Evolutionary conservation across 805 yeast genomes (phyloP), one percentile per base, ranked within the genome.

Genomic region (Teunomyces barrocoloradensis): DNA sequence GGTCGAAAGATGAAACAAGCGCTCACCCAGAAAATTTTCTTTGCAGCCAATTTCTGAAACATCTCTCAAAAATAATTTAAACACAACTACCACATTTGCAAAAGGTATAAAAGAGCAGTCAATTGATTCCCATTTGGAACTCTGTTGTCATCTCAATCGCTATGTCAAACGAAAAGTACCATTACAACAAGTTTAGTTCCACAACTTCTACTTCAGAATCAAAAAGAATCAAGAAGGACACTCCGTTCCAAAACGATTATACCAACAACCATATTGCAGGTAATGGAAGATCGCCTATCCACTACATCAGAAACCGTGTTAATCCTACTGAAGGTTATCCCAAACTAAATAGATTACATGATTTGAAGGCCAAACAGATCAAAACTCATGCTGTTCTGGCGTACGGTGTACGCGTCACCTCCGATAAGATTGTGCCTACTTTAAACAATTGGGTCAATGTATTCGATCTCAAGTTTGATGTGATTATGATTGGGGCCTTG

Each of bases 401-500:
- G 0, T 85, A 76, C 56, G 96, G 96, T 0, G 73, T 77, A 6
- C 72, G 85, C 39, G 77, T 79, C 2, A 65, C 70, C 12, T 70
- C 78, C 5, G 75, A 77, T 28, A 68, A 78, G 45, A 82, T 89
- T 64, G 71, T 81, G 5, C 77, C 78, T 1, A 75, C 78, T 0
- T 68, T 91, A 48, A 75, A 79, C 48, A 59, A 64, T 17, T 87
- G 96, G 95, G 79, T 81, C 28, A 63, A 67, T 13, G 69, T 70
- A 15, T 80, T 82, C 47, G 74, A 77, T 6, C 59, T 87, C 33
- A 80, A 79, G 50, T 92, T 91, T 64, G 97, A 91, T 61, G 96
- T 89, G 9, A 86, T 92, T 11, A 89, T 92, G 96, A 81, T 91
- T 46, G 96, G 96, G 1, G 92, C 94, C 2, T 71, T 92, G 43